phyloP scores from a whole-genome alignment of 208 protist species.

The Trypanosoma conorhini region DNA sequence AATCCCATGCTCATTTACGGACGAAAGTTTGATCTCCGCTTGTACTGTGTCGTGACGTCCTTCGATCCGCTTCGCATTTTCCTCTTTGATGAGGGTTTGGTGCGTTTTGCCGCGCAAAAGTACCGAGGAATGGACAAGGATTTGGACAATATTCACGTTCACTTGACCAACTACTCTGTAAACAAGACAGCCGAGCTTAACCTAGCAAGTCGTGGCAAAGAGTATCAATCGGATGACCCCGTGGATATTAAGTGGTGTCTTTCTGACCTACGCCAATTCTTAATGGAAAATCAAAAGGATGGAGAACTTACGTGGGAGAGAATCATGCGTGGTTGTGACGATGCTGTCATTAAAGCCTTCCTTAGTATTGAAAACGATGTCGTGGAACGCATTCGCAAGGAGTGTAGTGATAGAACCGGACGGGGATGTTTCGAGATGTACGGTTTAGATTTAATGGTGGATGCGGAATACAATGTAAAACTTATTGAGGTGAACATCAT shows the following conservation, averaged over 20 bases:
- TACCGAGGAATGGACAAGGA: constrained; percentile 84
- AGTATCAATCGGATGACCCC: constrained; percentile 66
- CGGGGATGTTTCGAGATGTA: constrained; percentile 93
- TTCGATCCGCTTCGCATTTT: constrained; percentile 92
- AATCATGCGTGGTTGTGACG: constrained; percentile 70
- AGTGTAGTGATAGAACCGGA: constrained; percentile 66
- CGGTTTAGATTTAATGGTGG: constrained; percentile 87
- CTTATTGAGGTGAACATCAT: constrained; percentile 94
- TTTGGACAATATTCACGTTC: constrained; percentile 89
- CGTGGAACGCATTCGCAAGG: constrained; percentile 54
- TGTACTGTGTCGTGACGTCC: constrained; percentile 93
- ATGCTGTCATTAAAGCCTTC: constrained; percentile 92
- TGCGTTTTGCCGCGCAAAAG: constrained; percentile 92
- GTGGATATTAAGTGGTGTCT: constrained; percentile 93
- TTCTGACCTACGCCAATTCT: constrained; percentile 69
- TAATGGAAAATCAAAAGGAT: constrained; percentile 50
- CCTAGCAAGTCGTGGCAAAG: constrained; percentile 57
- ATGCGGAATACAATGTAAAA: constrained; percentile 68
- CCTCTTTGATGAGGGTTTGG: constrained; percentile 95
- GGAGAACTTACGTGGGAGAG: constrained; percentile 56
- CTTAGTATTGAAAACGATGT: constrained; percentile 89
- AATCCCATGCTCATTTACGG: constrained; percentile 94
- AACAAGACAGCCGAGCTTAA: constrained; percentile 93
- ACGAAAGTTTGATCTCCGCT: constrained; percentile 94
- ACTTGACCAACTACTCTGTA: constrained; percentile 97